Evolutionary conservation across 164 flowering plant genomes (phyloP).

Genomic region (Piper betle): DNA sequence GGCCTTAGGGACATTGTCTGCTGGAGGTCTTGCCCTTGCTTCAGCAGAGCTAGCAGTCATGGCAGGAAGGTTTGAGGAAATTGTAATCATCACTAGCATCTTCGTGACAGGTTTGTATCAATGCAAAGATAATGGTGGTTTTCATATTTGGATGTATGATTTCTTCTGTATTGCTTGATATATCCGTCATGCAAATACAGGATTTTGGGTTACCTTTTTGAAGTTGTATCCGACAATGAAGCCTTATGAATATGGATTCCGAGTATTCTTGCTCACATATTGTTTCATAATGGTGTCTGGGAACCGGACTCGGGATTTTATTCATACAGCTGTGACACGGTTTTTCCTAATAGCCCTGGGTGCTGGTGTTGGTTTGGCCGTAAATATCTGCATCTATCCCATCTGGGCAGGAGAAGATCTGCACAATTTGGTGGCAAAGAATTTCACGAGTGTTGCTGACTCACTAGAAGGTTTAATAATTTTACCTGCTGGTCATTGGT

Average conservation of each 20-base stretch:
- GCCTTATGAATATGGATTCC: slow-evolving; percentile 79
- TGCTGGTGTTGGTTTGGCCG: slow-evolving; percentile 45
- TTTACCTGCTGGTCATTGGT: neutral
- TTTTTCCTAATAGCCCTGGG: slow-evolving; percentile 64
- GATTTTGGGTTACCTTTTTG: slow-evolving; percentile 41
- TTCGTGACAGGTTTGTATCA: slow-evolving; percentile 45
- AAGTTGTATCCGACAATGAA: slow-evolving; percentile 74
- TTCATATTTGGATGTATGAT: neutral
- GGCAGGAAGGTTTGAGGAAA: slow-evolving; percentile 40
- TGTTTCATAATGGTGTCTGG: slow-evolving; percentile 75
- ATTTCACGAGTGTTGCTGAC: slow-evolving; percentile 55
- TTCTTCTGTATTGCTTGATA: neutral
- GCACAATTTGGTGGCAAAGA: slow-evolving; percentile 72
- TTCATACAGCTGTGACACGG: slow-evolving; percentile 51
- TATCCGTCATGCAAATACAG: slow-evolving; percentile 13
- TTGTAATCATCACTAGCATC: slow-evolving; percentile 39
- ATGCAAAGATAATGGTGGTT: neutral
- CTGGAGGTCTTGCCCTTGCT: slow-evolving; percentile 70
- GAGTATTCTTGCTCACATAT: slow-evolving; percentile 75
- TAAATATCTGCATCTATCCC: slow-evolving; percentile 68
- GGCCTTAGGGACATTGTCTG: slow-evolving; percentile 70
- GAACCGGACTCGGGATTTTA: slow-evolving; percentile 36
- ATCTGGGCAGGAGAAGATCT: slow-evolving; percentile 93
- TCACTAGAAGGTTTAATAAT: slow-evolving; percentile 17
- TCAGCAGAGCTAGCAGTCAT: slow-evolving; percentile 36